Conservation (phyloP, 805 yeast species). For the Naumovozyma castellii region DNA sequence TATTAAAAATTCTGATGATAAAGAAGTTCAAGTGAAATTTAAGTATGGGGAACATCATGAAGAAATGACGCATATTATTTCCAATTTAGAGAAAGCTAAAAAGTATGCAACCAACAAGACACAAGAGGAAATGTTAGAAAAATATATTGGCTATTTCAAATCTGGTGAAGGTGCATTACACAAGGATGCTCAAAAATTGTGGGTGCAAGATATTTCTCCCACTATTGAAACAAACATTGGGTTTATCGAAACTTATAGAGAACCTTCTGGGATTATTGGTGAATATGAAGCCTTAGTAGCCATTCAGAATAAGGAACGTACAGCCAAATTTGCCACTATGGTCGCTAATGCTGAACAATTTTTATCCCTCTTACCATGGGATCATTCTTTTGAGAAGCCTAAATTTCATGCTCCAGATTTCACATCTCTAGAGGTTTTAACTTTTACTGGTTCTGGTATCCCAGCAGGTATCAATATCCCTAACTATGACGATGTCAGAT, state of each 20-base stretch:
- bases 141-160: constrained; percentile 59
- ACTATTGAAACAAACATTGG: constrained; percentile 74
- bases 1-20: constrained; percentile 40
- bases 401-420: constrained; percentile 87
- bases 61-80: constrained; percentile 54
- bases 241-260: constrained; percentile 87
- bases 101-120: constrained; percentile 63
- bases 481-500: constrained; percentile 80
- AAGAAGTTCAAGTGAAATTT: constrained; percentile 37
- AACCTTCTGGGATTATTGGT: constrained; percentile 84
- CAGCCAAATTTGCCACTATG: constrained; percentile 64
- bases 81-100: constrained; percentile 47
- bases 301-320: constrained; percentile 79
- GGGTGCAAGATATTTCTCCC: constrained; percentile 87
- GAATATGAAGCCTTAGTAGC: constrained; percentile 92
- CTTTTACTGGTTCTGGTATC: constrained; percentile 82
- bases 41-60: constrained; percentile 69
- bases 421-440: constrained; percentile 79
- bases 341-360: constrained; percentile 59
- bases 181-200: constrained; percentile 69
- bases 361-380: constrained; percentile 71
- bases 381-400: constrained; percentile 64
- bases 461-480: constrained; percentile 94
- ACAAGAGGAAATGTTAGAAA: constrained; percentile 54
- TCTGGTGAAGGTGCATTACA: constrained; percentile 83